phyloP scores from a whole-genome alignment of 2,329 filamentous ascomycete genomes.

The Aspergillus felis region DNA sequence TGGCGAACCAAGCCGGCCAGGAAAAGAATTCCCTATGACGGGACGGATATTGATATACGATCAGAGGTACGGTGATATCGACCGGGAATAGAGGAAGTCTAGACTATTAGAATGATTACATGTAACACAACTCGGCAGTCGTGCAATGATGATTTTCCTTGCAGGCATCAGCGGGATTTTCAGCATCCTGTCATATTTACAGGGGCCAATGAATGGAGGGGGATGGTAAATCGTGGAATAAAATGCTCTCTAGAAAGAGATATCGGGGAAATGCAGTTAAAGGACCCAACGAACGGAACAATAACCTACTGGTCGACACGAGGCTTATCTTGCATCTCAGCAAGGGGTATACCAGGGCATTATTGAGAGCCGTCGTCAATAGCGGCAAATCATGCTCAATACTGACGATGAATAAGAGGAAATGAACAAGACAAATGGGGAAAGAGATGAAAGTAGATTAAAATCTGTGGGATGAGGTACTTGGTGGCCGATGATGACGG shows the following conservation, averaged over 20 bases:
- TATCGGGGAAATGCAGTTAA: slow-evolving; percentile 3
- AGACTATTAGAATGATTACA: neutral
- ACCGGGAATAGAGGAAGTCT: neutral
- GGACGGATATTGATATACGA: slow-evolving; percentile 7
- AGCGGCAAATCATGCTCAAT: slow-evolving; percentile 7
- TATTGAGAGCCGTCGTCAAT: slow-evolving; percentile 18
- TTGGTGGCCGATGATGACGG: neutral
- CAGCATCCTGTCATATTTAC: neutral
- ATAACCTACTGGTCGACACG: slow-evolving; percentile 7
- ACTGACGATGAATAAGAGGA: neutral
- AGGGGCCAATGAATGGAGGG: neutral
- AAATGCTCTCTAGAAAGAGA: neutral
- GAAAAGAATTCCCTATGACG: neutral
- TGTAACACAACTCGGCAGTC: neutral
- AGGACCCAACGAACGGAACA: neutral
- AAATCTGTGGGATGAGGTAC: neutral
- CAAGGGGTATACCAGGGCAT: slow-evolving; percentile 17
- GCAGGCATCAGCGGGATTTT: neutral
- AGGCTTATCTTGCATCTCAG: slow-evolving; percentile 25
- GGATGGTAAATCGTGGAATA: neutral
- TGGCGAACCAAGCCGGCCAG: slow-evolving; percentile 9
- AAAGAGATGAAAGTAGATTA: neutral
- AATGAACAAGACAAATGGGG: neutral
- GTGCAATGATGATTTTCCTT: neutral
- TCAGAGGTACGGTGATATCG: neutral